Conservation (phyloP, 2,329 filamentous ascomycete genomes). For the Clarireedia hainanense region DNA sequence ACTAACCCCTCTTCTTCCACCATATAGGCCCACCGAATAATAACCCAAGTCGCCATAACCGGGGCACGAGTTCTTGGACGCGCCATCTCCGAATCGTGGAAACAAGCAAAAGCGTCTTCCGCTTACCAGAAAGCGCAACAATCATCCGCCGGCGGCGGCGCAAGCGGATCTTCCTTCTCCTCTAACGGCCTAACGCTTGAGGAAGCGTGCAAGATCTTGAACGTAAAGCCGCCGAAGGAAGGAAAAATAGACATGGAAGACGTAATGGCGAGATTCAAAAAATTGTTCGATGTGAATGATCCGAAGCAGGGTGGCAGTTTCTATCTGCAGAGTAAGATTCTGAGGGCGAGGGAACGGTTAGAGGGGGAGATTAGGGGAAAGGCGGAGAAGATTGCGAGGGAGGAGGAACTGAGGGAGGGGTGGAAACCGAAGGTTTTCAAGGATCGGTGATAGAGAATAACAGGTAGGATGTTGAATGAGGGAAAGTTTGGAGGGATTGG, state of each 20-base stretch:
- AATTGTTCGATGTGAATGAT: conserved; percentile 88
- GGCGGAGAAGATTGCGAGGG: conserved; percentile 61
- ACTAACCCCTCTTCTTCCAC: neutral
- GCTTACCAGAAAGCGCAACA: conserved; percentile 66
- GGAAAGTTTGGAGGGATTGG: neutral
- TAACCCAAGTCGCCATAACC: conserved; percentile 86
- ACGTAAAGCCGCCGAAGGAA: conserved; percentile 79
- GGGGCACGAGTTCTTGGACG: conserved; percentile 87
- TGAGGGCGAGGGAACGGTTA: conserved; percentile 84
- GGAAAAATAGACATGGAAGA: conserved; percentile 72
- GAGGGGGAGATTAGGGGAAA: conserved; percentile 75
- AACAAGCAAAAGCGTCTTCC: conserved; percentile 82
- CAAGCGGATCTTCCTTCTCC: conserved; percentile 35
- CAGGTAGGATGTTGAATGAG: neutral
- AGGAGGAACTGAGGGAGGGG: conserved; percentile 73
- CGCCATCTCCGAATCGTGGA: conserved; percentile 89
- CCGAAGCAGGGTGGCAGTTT: conserved; percentile 95
- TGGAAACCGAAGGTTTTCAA: conserved; percentile 96
- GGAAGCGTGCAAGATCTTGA: conserved; percentile 94
- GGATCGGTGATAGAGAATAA: conserved; percentile 50
- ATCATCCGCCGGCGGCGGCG: conserved; percentile 44
- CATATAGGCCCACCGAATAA: conserved; percentile 81
- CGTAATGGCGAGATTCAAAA: conserved; percentile 84
- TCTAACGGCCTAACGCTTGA: conserved; percentile 78
- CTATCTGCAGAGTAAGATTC: conserved; percentile 94